Conservation (phyloP, 176 grass and related monocot species). For the Zoysia pacifica region DNA sequence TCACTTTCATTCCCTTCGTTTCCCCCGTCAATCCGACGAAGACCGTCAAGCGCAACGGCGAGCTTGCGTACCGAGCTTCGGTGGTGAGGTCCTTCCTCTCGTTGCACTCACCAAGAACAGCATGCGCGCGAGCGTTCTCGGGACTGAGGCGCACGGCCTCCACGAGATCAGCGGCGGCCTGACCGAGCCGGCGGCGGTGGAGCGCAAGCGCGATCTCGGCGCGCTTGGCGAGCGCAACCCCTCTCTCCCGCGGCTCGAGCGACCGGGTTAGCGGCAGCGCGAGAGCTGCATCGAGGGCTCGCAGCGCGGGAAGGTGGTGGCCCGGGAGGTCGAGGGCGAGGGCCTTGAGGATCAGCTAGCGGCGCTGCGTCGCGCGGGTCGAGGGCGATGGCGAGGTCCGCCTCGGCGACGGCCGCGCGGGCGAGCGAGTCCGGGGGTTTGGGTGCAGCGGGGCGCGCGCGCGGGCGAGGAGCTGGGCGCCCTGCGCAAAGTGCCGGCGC, state of each 20-base stretch:
- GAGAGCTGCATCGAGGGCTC: constrained; percentile 72
- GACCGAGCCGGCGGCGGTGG: constrained; percentile 57
- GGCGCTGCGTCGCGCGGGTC: constrained; percentile 70
- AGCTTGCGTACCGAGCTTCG: constrained; percentile 56
- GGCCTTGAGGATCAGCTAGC: constrained; percentile 72
- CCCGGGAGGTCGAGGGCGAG: constrained; percentile 83
- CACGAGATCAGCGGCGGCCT: constrained; percentile 58
- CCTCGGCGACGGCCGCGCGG: constrained; percentile 64
- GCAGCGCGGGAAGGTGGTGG: constrained; percentile 60
- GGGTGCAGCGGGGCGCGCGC: constrained; percentile 34
- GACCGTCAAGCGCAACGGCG: constrained; percentile 46
- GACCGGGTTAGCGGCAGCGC: constrained; percentile 49
- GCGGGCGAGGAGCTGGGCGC: constrained; percentile 71
- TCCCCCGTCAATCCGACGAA: constrained; percentile 40
- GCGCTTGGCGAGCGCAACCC: constrained; percentile 77
- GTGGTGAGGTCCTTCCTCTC: constrained; percentile 57
- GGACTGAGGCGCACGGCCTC: constrained; percentile 72
- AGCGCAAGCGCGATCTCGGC: constrained; percentile 73
- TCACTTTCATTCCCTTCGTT: constrained; percentile 40
- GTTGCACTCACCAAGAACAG: constrained; percentile 73
- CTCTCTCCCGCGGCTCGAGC: constrained; percentile 66
- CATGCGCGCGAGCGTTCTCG: constrained; percentile 65
- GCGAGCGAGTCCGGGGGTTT: constrained; percentile 27
- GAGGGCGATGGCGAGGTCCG: constrained; percentile 76
- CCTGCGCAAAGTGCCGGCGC: constrained; percentile 67